Base-by-base conservation (phyloP, 2,329 filamentous ascomycete species). In the Fusarium sp. region DNA sequence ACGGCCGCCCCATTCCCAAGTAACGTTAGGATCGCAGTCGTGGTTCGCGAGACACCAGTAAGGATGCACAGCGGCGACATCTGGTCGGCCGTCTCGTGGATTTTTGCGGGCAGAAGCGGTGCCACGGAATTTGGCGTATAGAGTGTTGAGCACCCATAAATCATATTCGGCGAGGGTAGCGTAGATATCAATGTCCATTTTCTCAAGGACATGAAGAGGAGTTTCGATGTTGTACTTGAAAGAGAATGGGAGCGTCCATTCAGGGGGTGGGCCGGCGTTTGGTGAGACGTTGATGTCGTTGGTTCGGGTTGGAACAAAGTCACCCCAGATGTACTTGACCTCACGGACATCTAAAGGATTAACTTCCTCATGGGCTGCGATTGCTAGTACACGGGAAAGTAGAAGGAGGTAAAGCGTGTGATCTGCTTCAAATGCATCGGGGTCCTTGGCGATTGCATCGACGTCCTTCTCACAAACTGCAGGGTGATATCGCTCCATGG, bases 31-130 rank as follows among this genome's bases (percentile, higher is more conserved):
- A 77, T 97, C 90, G 80, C 96, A 99, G 78, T 94, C 94, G 78
- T 99, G 96, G 76, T 99, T 99, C 28, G 95, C 95, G 31, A 98
- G 85, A 80, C 95, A 98, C 94, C 96, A 99, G 72, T 97, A 89
- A 3, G 95, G 94, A 81, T 98, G 95, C 28, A 98, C 95, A 28
- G 95, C 95, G 28, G 93, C 94, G 6, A 97, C 92, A 74, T 98
- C 96, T 0, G 96, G 95, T 11, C 93, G 89, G 5, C 94, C 93
- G 67, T 95, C 92, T 72, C 88, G 87, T 0, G 86, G 86, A 66
- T 88, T 94, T 71, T 96, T 91, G 39, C 93, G 88, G 6, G 95
- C 95, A 3, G 94, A 97, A 0, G 96, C 96, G 0, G 95, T 97
- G 53, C 94, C 96, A 24, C 96, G 89, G 79, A 98, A 97, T 78